Percentiles rank a stretch among this genome's conserved stretches.
Conservation (phyloP, 2,329 filamentous ascomycete genomes). For the Leptographium flavum region DNA sequence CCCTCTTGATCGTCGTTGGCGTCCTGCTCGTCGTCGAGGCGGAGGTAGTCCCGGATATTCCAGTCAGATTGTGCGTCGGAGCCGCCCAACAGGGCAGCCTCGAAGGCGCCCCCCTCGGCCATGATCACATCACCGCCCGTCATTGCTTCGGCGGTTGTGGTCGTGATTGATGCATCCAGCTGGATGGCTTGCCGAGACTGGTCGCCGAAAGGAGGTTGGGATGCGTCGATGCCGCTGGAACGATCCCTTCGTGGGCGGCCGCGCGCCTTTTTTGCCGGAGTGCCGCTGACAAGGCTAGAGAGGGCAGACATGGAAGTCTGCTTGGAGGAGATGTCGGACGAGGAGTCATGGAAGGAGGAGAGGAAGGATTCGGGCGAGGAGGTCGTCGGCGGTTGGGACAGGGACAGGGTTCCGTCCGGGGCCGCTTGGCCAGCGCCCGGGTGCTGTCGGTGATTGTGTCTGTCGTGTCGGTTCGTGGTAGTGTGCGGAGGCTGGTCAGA, state of each 20-base stretch:
- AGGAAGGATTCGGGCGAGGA: constrained; percentile 13
- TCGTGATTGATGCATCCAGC: not conserved
- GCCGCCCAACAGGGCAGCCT: constrained; percentile 5
- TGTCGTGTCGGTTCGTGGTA: constrained; percentile 1
- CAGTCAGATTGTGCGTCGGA: constrained; percentile 20
- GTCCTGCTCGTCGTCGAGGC: constrained; percentile 23
- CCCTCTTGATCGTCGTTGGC: constrained; percentile 18
- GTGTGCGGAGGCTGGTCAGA: not conserved
- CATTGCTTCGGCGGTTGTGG: no score
- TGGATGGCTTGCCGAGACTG: not conserved
- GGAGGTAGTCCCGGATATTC: constrained; percentile 24
- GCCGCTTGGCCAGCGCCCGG: no score
- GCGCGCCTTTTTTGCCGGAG: constrained; percentile 13
- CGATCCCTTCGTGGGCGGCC: constrained; percentile 15
- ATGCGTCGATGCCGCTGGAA: not conserved
- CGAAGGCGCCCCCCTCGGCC: constrained; percentile 17
- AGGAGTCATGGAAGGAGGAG: constrained; percentile 29
- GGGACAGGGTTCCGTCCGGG: constrained; percentile 1
- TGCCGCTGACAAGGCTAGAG: constrained; percentile 24
- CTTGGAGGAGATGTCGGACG: constrained; percentile 29
- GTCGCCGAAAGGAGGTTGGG: not conserved
- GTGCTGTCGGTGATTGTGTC: no score
- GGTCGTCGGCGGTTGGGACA: constrained; percentile 5
- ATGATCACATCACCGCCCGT: constrained; percentile 22
- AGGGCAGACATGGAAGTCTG: constrained; percentile 10